Base-by-base conservation (phyloP, 495 filamentous ascomycete genomes). In the Usnea hakonensis region DNA sequence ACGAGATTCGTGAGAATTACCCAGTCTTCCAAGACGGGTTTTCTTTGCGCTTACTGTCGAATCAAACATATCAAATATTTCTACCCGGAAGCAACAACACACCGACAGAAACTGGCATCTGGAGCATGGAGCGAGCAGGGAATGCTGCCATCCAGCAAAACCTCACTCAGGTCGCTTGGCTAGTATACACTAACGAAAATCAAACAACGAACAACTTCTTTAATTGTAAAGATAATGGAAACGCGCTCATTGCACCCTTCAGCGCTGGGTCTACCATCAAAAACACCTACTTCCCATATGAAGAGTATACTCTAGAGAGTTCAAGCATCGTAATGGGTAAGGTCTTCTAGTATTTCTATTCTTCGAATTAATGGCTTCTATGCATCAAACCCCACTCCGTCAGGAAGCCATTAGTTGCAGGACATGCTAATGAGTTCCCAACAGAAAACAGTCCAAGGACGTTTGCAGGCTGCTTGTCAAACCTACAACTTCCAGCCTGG, bases 121-220 rank as follows among this genome's bases (percentile, higher is more conserved):
- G 77, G 76, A 77, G 74, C 50, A 74, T 76, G 11, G 52, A 73
- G 17, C 73, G 77, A n/a, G n/a, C n/a, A 37, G 70, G 68, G 17
- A 64, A 67, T n/a, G 75, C 73, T 44, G 62, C 64, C 50, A 58
- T 62, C 17, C 8, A 62, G 17, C 77, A 77, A 68, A 72, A 81
- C 60, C 73, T 81, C 33, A 70, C 72, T 26, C 77, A 80, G 55
- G 65, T 64, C 48, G 71, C 81, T 10, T 82, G 79, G 79, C 70
- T 81, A 13, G 63, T 82, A 17, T 81, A 76, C 66, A 72, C 74
- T n/a, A 82, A 82, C 63, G 76, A 77, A 50, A 78, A 80, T 58
- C 53, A 64, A 2, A 75, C 77, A 2, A 66, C 67, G 3, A 74
- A 68, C 5, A 81, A 75, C 61, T 62, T 64, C 1, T 76, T 76